These are phyloP conservation scores for Hemileccinum impolitum DNA, from an alignment of 768 basidiomycete species.

Conservation along the genomic window DNA sequence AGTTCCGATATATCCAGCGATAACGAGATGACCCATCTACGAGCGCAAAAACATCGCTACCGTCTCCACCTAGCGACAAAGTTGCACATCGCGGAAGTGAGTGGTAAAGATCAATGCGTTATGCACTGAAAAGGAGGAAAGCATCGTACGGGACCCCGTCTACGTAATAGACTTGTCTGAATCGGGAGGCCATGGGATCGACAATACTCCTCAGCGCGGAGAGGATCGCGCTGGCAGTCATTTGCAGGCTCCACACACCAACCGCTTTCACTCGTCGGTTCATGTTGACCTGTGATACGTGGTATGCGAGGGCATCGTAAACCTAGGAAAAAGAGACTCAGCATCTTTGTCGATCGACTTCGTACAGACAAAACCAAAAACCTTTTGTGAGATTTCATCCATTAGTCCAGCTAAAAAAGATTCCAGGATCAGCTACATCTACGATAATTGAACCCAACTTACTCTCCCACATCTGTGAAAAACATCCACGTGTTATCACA, in stretches of 20 bases:
- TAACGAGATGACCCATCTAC: not conserved
- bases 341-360: not conserved
- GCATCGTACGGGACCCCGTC: constrained; percentile 32
- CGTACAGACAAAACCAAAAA: constrained; percentile 22
- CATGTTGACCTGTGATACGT: constrained; percentile 88
- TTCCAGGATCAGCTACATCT: constrained; percentile 4
- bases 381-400: constrained; percentile 86
- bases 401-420: constrained; percentile 79
- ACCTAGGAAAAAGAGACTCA: constrained; percentile 41
- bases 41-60: not conserved
- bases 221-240: constrained; percentile 86
- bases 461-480: constrained; percentile 87
- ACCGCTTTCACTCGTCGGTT: constrained; percentile 88
- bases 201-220: constrained; percentile 72
- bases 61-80: constrained; percentile 4
- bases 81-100: not conserved
- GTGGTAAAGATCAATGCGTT: constrained; percentile 13
- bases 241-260: constrained; percentile 91
- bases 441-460: constrained; percentile 26
- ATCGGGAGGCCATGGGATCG: constrained; percentile 52
- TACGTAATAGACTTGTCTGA: constrained; percentile 29
- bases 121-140: constrained; percentile 22
- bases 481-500: constrained; percentile 6
- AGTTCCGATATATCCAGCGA: too few relatives aligned
- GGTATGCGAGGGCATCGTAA: constrained; percentile 91